Evolutionary conservation across 305 asterid genomes (phyloP), one percentile per base, ranked within the genome.

Genomic region (Salvia sclarea): DNA sequence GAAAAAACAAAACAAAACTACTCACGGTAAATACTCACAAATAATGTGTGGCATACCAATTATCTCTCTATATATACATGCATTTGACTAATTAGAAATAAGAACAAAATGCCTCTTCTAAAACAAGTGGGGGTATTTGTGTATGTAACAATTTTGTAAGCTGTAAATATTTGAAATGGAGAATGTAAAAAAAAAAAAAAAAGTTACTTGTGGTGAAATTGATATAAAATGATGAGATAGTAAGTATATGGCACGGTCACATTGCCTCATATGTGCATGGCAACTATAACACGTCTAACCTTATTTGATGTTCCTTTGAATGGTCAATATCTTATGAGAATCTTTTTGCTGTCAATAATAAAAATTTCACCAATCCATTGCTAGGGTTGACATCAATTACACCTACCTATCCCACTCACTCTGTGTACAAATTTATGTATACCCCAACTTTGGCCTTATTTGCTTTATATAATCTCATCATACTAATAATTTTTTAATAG

Each of bases 311-410:
- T 76, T 79, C 49, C 71, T 85, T 83, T 82, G 88, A 85, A 84
- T 84, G 82, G 92, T 85, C 88, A 80, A 81, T 84, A 66, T 88
- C 88, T 85, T 73, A 62, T 49, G 72, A 78, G 92, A 87, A 85
- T 85, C 91, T 85, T 84, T 70, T 84, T 74, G 79, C 84, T 80
- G 78, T 82, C 84, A 70, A 68, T 70, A 58, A 66, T 59, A 8
- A 56, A 6, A 61, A 65, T 55, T 64, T 71, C 80, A 81, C 86
- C 84, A 79, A 76, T 84, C 59, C 4, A 66, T 52, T 79, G 72
- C 63, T 68, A 61, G 73, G 74, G 81, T 82, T 80, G 75, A 78
- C 79, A 78, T 77, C 83, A 74, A 78, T 71, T 71, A 54, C 80
- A 80, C 76, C 76, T 73, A 65, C 48, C 67, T 31, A 48, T 8